A percentile compares a stretch with the other conserved stretches of the same genome.
phyloP scores from a whole-genome alignment of 2,329 filamentous ascomycete species.

The Diplodia seriata region DNA sequence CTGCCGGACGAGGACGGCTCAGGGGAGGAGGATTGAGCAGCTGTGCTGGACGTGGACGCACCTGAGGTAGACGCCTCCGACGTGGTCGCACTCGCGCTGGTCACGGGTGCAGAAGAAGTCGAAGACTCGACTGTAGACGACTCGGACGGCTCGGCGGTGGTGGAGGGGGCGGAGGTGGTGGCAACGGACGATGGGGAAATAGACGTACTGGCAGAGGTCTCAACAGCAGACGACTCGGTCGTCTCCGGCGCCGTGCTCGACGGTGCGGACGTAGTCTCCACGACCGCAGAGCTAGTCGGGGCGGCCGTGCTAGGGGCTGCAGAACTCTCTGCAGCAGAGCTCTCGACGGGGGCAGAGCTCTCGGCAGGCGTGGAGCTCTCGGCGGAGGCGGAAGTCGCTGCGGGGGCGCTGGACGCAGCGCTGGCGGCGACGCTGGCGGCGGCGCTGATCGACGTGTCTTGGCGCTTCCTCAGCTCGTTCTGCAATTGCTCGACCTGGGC shows the following conservation, averaged over 20 bases:
- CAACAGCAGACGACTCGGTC: constrained; percentile 25
- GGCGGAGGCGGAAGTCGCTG: constrained; percentile 4
- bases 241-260: constrained; percentile 27
- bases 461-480: constrained; percentile 53
- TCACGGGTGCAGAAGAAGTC: constrained; percentile 22
- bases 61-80: constrained; percentile 30
- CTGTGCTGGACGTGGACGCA: constrained; percentile 31
- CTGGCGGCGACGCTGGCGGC: constrained; percentile 27
- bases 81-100: constrained; percentile 21
- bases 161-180: constrained; percentile 20
- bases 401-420: constrained; percentile 15
- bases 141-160: constrained; percentile 15
- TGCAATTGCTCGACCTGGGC: constrained; percentile 63
- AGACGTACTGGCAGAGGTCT: constrained; percentile 32
- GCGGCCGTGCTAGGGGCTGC: constrained; percentile 31
- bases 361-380: not conserved
- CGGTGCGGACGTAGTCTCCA: constrained; percentile 31
- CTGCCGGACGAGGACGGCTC: constrained; percentile 11
- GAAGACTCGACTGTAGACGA: constrained; percentile 19
- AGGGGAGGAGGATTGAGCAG: constrained; percentile 24
- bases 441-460: constrained; percentile 42
- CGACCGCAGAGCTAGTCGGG: constrained; percentile 23
- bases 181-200: constrained; percentile 28
- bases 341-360: not conserved
- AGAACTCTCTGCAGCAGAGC: constrained; percentile 27